A percentile compares a stretch with the other conserved stretches of the same genome.
phyloP scores from a whole-genome alignment of 441 rosid genomes.

The Erodium moschatum region DNA sequence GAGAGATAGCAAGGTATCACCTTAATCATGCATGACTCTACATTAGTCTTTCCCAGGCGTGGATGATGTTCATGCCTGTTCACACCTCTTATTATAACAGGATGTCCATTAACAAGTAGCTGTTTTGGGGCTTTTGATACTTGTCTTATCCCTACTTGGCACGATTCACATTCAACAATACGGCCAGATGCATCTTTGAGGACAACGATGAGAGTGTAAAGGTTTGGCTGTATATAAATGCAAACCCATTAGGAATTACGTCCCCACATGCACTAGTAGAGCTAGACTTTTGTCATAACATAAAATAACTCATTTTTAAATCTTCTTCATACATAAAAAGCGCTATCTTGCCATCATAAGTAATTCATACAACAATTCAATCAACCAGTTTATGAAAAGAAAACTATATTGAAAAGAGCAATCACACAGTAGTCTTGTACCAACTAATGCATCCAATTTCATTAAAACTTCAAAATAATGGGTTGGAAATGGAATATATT shows the following conservation, averaged over 20 bases:
- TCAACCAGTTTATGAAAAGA: not conserved
- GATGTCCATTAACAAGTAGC: constrained; percentile 82
- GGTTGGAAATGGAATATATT: not conserved
- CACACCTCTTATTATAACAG: constrained; percentile 83
- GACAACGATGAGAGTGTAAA: constrained; percentile 65
- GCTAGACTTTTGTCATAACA: not conserved
- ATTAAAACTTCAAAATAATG: not conserved
- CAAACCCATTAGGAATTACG: constrained; percentile 17
- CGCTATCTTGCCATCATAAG: not conserved
- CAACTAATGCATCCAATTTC: not conserved
- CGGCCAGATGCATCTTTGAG: constrained; percentile 75
- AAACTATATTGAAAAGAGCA: not conserved
- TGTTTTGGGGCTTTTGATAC: constrained; percentile 84
- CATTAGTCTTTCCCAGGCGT: constrained; percentile 85
- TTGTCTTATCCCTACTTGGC: constrained; percentile 75
- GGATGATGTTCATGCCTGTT: constrained; percentile 99
- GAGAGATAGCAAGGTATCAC: constrained; percentile 29
- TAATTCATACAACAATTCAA: not conserved
- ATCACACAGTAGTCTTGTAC: not conserved
- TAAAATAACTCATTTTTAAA: not conserved
- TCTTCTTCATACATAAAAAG: not conserved
- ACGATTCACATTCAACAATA: constrained; percentile 83
- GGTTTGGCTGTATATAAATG: constrained; percentile 57
- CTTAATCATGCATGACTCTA: constrained; percentile 96
- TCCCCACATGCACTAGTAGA: not conserved